Evolutionary conservation across 177 flowering plant species (phyloP), one percentile per base, ranked within the genome.

Genomic region (Vitis hybrid): DNA sequence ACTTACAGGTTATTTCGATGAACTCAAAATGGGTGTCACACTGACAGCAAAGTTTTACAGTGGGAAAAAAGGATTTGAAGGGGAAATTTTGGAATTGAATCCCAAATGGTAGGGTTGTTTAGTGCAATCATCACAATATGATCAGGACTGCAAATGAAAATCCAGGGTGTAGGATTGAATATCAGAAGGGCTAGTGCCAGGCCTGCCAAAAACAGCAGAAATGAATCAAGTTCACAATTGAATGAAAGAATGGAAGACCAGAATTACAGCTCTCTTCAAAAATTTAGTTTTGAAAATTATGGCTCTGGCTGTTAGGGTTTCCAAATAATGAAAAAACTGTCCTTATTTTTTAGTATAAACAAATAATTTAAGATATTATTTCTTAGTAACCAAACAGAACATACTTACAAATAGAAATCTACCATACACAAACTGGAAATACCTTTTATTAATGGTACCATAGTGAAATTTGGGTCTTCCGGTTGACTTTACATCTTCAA

Each of bases 371-470:
- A 38, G 47, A 38, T 38, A 38, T 38, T 8, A 28, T 38, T 38
- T 38, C 47, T 8, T 38, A 38, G 47, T 8, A 38, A 38, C 47
- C 47, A 38, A 49, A 66, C 6, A 38, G 11, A 50, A 7, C 3
- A 51, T 13, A n/a, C 17, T 49, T 19, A 51, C 3, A 49, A 15
- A 56, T 11, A 19, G 52, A 20, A 55, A 55, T 55, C 15, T 55
- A 15, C 17, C 58, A 55, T 54, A 54, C 17, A 53, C n/a, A 38
- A 69, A 66, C 22, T 7, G 28, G 19, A 66, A 61, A 53, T 83
- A 92, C 98, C 96, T 90, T 82, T 92, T 92, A 60, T 87, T 89
- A 61, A 94, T 92, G 62, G 79, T 87, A 69, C 98, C 91, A 77
- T 92, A 92, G 80, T 94, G 98, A 79, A 87, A 92, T 77, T 81